Evolutionary conservation across 2,329 filamentous ascomycete species (phyloP), one percentile per base, ranked within the genome.

Genomic region (Arthrinium puccinioides): DNA sequence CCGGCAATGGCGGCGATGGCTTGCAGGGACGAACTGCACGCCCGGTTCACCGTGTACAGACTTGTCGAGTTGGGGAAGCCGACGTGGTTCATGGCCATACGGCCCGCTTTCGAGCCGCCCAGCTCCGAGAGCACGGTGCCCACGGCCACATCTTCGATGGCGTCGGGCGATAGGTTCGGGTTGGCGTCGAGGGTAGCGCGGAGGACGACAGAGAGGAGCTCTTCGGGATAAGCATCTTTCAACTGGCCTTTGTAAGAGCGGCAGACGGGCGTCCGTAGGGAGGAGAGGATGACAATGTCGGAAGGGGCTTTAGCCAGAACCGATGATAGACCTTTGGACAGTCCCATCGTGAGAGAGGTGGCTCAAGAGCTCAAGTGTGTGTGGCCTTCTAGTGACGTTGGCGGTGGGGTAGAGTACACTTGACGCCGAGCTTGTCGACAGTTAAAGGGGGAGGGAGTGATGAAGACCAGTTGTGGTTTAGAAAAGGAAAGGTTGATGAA

Each of bases 111-210:
- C 49, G 77, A 82, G 40, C 89, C 89, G 47, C 89, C 89, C 11
- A 96, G 82, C 61, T 95, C 88, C 20, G 87, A 87, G 38, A 96
- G 79, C 5, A 96, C 89, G 23, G 87, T 88, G 48, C 89, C 90
- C 39, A 96, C 81, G 45, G 81, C 82, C 4, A 96, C 77, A 55
- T 96, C 90, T 50, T 94, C 72, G 46, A 90, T 79, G 32, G 72
- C 63, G 4, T 74, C 63, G 0, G 84, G 78, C 50, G 85, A 75
- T 43, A 92, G 76, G 48, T 79, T 78, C 2, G 87, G 84, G 55
- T 84, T 82, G 27, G 79, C 78, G 40, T 76, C 73, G 36, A 88
- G 71, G 0, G 84, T 89, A 15, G 84, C 84, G 41, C 57, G 58
- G n/a, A 78, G 64, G 16, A 77, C 84, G 28, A 70, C 63, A 16